phyloP scores from a whole-genome alignment of 2,329 filamentous ascomycete genomes.

The Trichophyton verrucosum region DNA sequence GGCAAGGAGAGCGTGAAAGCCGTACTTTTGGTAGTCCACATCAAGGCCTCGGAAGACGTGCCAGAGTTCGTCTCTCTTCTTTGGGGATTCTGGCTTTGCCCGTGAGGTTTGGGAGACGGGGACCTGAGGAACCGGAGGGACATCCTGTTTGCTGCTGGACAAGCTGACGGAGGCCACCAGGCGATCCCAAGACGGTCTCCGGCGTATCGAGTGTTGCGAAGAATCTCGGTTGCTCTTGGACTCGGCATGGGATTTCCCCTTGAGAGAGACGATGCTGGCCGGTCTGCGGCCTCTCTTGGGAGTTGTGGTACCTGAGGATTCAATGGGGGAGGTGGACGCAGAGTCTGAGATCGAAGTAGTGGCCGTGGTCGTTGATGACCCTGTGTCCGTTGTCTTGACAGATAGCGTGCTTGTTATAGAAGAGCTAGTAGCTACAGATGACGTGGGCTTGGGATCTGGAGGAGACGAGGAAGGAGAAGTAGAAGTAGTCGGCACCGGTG shows the following conservation, averaged over 20 bases:
- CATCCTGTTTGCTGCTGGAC: slow-evolving; percentile 26
- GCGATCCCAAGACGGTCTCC: slow-evolving; percentile 36
- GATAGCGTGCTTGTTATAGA: neutral
- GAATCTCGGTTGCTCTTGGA: slow-evolving; percentile 27
- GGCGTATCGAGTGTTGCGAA: slow-evolving; percentile 29
- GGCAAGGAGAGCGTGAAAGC: slow-evolving; percentile 8
- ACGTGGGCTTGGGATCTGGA: slow-evolving; percentile 12
- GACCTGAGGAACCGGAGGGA: slow-evolving; percentile 37
- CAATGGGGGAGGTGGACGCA: neutral
- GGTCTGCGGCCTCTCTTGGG: slow-evolving; percentile 30
- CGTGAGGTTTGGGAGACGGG: slow-evolving; percentile 21
- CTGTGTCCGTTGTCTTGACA: neutral
- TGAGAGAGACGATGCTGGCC: slow-evolving; percentile 29
- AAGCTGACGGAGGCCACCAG: slow-evolving; percentile 31
- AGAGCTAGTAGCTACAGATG: neutral
- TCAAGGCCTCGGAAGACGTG: slow-evolving; percentile 55
- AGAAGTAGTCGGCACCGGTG: slow-evolving; percentile 22
- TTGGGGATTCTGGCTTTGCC: slow-evolving; percentile 26
- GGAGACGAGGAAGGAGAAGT: slow-evolving; percentile 19
- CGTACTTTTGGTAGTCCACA: slow-evolving; percentile 53
- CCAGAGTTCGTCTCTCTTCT: slow-evolving; percentile 59
- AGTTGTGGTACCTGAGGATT: slow-evolving; percentile 9
- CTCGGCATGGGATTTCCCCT: slow-evolving; percentile 22
- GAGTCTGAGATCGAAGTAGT: neutral
- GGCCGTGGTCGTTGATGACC: neutral